Base-by-base conservation (phyloP, 805 yeast species). In the Starmera caribaea region DNA sequence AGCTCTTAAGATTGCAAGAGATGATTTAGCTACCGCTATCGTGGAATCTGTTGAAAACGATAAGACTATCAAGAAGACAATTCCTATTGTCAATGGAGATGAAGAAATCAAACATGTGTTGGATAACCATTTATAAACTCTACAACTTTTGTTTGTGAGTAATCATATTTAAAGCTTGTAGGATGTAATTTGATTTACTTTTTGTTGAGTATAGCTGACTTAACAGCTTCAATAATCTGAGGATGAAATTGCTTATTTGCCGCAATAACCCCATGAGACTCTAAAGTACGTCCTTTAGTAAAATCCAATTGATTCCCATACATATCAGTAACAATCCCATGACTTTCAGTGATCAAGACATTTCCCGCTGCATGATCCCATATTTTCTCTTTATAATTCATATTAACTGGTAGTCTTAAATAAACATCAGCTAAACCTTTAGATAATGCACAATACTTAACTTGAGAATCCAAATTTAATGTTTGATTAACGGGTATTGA, bases 361-460 rank as follows among this genome's bases (percentile, higher is more conserved):
- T 83, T 81, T 4, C 98, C 99, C 2, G 97, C 94, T 15, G 97
- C 97, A 59, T 92, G 99, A 62, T 92, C 99, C 97, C 98, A 92
- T 44, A 92, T 88, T 62, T 92, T 92, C 58, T 92, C 99, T 51
- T 85, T 73, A 58, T 89, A 92, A 3, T 73, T 62, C 38, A 76
- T 68, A 47, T 72, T 77, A 35, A 80, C 76, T 12, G 99, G 99
- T 42, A 94, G 64, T 49, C 99, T 79, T 44, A 92, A 67, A 53
- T 94, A 92, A 12, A 92, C 73, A 51, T 92, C 97, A 4, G 96
- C 97, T 41, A 82, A 81, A 30, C 98, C 98, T 45, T 81, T 72
- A 10, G 97, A 79, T 35, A 92, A 70, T 13, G 89, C 76, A 65
- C 97, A 90, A 65, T 92, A 92, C 60, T 92, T 92, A 11, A 87